Base-by-base conservation (phyloP, 2,329 filamentous ascomycete genomes). In the Ascochyta clinopodiicola region DNA sequence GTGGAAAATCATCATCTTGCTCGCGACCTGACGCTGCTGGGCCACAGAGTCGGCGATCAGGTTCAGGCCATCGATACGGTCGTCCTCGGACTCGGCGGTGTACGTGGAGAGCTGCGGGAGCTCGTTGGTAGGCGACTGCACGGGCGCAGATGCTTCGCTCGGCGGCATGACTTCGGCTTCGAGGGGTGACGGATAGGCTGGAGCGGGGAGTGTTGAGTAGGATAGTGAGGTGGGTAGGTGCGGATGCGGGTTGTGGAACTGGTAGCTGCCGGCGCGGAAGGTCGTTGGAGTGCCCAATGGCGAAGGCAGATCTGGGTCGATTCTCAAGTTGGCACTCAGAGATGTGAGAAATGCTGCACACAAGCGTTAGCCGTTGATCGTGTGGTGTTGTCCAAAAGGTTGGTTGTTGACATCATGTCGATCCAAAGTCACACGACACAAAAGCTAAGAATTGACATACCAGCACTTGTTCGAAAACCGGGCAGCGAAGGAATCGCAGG, bases 41-140 rank as follows among this genome's bases (percentile, higher is more conserved):
- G 91, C 90, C 44, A 96, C 85, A 55, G 88, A 91, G 75, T 94
- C 91, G 57, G 91, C 88, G 35, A 96, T 82, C 19, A 96, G 84
- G 60, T 84, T 84, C 46, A 96, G 80, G 17, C 88, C 88, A 51
- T 86, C 82, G 60, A 86, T 77, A 70, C 88, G 86, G 72, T 92
- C 88, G 46, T 80, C 71, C 44, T 84, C 78, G 44, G 74, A 67
- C 45, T 71, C 71, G 22, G 80, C 73, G 13, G 78, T 73, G 63
- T 86, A 84, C 46, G 90, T 86, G 45, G 82, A 84, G 38, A 92
- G 83, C 8, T 86, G 82, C 6, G 88, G 82, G 56, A 83, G 75
- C 36, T 56, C 66, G 29, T 69, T 60, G 27, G 57, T 51, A 12
- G 66, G 63, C 12, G 60, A 36, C 35, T 66, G 62, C 8, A 43